Percentiles rank a stretch among this genome's conserved stretches.
Evolutionary conservation across 192 early-diverging fungal genomes (phyloP).

Genomic region (Fimicolochytrium jonesii): DNA sequence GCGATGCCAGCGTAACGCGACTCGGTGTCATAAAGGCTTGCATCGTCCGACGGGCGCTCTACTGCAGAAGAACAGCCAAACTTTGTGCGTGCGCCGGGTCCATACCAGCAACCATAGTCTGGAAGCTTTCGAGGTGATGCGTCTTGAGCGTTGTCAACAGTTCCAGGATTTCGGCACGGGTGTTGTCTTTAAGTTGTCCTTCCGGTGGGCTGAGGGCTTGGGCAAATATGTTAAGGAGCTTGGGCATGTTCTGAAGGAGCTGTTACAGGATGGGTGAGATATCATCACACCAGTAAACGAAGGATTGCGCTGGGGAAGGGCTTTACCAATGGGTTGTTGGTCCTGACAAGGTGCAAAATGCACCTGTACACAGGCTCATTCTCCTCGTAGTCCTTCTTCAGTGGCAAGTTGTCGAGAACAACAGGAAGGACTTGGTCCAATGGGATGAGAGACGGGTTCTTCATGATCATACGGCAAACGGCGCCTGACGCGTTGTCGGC

Average conservation of each 20-base stretch:
- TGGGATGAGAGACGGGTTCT: slow-evolving; percentile 14
- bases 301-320: too few relatives aligned
- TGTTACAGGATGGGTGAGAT: too few relatives aligned
- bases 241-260: slow-evolving; percentile 47
- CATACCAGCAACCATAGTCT: slow-evolving; percentile 22
- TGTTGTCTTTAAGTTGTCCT: slow-evolving; percentile 53
- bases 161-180: slow-evolving; percentile 54
- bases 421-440: slow-evolving; percentile 33
- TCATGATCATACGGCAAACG: slow-evolving; percentile 30
- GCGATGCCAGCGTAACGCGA: too few relatives aligned
- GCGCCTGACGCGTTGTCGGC: slow-evolving; percentile 36
- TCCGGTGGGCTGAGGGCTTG: slow-evolving; percentile 51
- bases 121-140: slow-evolving; percentile 39
- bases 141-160: slow-evolving; percentile 50
- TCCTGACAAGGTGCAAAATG: slow-evolving; percentile 15
- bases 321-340: slow-evolving; percentile 21
- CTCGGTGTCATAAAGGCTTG: too few relatives aligned
- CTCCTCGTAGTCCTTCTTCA: slow-evolving; percentile 35
- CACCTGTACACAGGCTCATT: slow-evolving; percentile 31
- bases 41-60: too few relatives aligned
- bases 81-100: not conserved
- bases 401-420: slow-evolving; percentile 21
- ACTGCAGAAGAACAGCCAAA: slow-evolving; percentile 2
- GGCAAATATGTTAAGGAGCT: slow-evolving; percentile 53
- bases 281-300: too few relatives aligned